These are phyloP conservation scores for Piromyces sp. DNA, from an alignment of 192 early-diverging fungal species.

Conservation along the genomic window DNA sequence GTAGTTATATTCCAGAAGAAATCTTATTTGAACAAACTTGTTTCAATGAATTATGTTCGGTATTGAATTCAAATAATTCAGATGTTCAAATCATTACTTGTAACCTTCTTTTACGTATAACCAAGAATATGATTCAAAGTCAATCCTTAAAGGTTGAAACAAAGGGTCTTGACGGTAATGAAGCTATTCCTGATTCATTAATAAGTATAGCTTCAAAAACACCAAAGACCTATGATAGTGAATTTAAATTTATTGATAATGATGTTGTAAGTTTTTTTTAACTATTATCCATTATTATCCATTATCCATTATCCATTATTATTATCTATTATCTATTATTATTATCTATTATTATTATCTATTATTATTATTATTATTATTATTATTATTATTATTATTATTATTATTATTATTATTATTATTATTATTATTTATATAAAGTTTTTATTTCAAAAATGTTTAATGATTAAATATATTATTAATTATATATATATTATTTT, in stretches of 20 bases:
- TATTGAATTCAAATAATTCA: slow-evolving; percentile 10
- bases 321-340: no score
- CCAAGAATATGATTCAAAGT: slow-evolving; percentile 8
- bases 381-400: no score
- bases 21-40: slow-evolving; percentile 5
- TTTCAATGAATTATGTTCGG: slow-evolving; percentile 5
- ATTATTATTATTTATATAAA: no score
- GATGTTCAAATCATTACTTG: slow-evolving; percentile 14
- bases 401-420: no score
- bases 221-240: not conserved
- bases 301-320: no score
- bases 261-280: slow-evolving; percentile 5
- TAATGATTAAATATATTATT: no score
- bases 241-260: slow-evolving; percentile 3
- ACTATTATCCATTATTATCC: no score
- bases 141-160: slow-evolving; percentile 18
- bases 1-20: slow-evolving; percentile 3
- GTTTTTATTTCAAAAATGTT: no score
- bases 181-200: not conserved
- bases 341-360: no score
- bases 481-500: not conserved
- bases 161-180: not conserved
- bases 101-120: slow-evolving; percentile 12
- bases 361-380: no score
- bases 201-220: not conserved